phyloP scores from a whole-genome alignment of 352 stramenopile species.

The Phytophthora sp. region DNA sequence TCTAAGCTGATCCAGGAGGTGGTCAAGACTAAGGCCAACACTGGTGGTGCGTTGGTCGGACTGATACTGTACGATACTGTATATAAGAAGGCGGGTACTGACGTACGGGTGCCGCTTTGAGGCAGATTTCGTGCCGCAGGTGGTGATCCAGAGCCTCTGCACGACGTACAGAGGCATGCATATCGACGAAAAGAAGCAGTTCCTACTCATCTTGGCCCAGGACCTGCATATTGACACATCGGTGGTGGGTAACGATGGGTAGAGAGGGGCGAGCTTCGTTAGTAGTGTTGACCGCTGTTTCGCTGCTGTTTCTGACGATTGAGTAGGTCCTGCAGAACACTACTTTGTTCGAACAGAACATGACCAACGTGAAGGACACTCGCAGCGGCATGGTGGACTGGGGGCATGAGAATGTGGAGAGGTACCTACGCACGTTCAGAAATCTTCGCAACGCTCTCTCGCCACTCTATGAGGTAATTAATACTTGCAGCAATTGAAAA shows the following conservation, averaged over 20 bases:
- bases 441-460: slow-evolving; percentile 61
- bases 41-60: slow-evolving; percentile 50
- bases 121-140: slow-evolving; percentile 80
- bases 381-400: slow-evolving; percentile 51
- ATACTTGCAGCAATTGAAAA: background rate
- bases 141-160: slow-evolving; percentile 75
- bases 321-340: slow-evolving; percentile 51
- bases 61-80: background rate
- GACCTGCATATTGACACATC: slow-evolving; percentile 74
- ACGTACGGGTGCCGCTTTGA: background rate
- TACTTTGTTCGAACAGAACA: slow-evolving; percentile 59
- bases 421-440: slow-evolving; percentile 76
- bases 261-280: too few relatives aligned
- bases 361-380: slow-evolving; percentile 51
- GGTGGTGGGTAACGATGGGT: slow-evolving; percentile 31
- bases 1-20: slow-evolving; percentile 75
- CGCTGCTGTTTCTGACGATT: background rate
- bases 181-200: slow-evolving; percentile 84
- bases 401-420: slow-evolving; percentile 75
- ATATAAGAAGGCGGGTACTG: background rate
- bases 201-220: slow-evolving; percentile 76
- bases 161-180: slow-evolving; percentile 65
- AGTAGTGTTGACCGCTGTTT: too few relatives aligned
- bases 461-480: slow-evolving; percentile 65
- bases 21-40: slow-evolving; percentile 71